These are phyloP conservation scores for Amorphotheca resinae DNA, from an alignment of 495 filamentous ascomycete species.

Conservation along the genomic window DNA sequence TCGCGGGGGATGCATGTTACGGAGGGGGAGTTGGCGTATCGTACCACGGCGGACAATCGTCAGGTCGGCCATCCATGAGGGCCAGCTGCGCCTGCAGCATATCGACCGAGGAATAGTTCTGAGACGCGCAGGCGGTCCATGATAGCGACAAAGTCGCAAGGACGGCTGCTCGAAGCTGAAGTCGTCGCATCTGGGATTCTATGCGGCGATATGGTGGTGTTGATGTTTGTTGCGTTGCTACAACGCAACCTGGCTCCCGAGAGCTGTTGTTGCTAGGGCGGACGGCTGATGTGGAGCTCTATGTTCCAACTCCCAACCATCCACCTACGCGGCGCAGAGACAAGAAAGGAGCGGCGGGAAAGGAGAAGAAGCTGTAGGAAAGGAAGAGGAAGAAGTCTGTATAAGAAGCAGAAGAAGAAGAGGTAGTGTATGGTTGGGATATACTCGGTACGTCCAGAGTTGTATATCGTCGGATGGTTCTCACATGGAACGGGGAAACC, in stretches of 20 bases:
- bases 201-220: conserved; percentile 2
- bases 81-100: conserved; percentile 38
- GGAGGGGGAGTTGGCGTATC: conserved; percentile 12
- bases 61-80: conserved; percentile 40
- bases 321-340: too few relatives aligned
- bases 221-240: background rate
- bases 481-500: too few relatives aligned
- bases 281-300: too few relatives aligned
- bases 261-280: background rate
- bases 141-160: conserved; percentile 27
- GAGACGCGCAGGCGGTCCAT: conserved; percentile 28
- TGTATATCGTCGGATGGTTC: too few relatives aligned
- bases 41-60: conserved; percentile 54
- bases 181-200: conserved; percentile 13
- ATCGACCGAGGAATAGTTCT: conserved; percentile 30
- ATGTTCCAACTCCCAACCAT: too few relatives aligned
- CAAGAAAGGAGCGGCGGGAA: too few relatives aligned
- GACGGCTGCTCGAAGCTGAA: conserved; percentile 8
- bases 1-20: background rate
- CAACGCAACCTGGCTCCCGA: conserved; percentile 3
- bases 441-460: too few relatives aligned
- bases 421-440: too few relatives aligned
- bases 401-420: too few relatives aligned
- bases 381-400: too few relatives aligned
- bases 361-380: too few relatives aligned